Evolutionary conservation across 2,329 filamentous ascomycete genomes (phyloP).

Genomic region (Cyphellophora attinorum): DNA sequence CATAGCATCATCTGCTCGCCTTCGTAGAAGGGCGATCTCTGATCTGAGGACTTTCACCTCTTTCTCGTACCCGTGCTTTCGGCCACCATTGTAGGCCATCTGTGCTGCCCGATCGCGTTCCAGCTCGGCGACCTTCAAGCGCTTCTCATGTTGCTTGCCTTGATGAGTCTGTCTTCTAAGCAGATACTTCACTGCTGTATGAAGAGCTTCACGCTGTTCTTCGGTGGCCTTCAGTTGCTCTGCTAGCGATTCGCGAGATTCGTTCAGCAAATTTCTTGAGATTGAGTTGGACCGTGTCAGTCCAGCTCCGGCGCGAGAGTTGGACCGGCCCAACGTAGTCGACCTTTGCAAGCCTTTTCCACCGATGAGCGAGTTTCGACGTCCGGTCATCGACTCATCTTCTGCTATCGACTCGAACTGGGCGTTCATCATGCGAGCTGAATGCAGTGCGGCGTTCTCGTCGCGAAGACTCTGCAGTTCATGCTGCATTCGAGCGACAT

Average conservation of each 20-base stretch:
- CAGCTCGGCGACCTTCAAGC: constrained; percentile 62
- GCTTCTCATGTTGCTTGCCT: constrained; percentile 73
- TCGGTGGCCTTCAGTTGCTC: constrained; percentile 88
- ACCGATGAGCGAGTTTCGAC: constrained; percentile 38
- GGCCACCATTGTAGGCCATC: constrained; percentile 47
- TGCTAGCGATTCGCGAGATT: constrained; percentile 26
- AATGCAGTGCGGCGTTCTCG: constrained; percentile 35
- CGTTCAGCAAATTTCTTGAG: constrained; percentile 24
- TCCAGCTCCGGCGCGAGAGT: constrained; percentile 55
- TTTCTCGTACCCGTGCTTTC: constrained; percentile 69
- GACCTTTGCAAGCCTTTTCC: constrained; percentile 16
- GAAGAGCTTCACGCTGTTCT: constrained; percentile 83
- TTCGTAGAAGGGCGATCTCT: constrained; percentile 75
- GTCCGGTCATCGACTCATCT: constrained; percentile 33
- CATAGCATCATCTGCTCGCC: constrained; percentile 82
- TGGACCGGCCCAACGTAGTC: constrained; percentile 45
- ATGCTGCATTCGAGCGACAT: constrained; percentile 77
- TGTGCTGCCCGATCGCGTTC: constrained; percentile 67
- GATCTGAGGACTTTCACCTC: constrained; percentile 72
- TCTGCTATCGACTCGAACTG: constrained; percentile 54
- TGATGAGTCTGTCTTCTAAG: constrained; percentile 79
- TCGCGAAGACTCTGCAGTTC: constrained; percentile 61
- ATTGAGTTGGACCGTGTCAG: constrained; percentile 38
- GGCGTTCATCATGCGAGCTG: constrained; percentile 38
- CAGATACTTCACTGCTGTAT: constrained; percentile 74